Percentiles rank a stretch among this genome's conserved stretches.
Conservation (phyloP, 225 moss, liverwort and hornwort species). For the Ulota crispa region DNA sequence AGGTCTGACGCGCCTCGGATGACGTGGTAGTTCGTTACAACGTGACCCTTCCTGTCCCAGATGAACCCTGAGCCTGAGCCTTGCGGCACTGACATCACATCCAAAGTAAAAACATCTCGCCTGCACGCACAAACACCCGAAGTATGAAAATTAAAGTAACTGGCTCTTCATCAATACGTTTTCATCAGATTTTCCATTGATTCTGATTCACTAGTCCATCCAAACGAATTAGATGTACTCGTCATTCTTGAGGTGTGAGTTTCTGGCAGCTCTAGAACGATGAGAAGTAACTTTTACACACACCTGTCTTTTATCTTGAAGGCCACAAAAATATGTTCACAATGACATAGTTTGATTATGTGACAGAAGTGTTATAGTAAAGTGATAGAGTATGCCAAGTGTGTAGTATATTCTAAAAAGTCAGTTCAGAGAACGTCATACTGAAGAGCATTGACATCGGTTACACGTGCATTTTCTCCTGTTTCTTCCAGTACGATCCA, state of each 20-base stretch:
- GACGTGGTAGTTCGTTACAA: constrained; percentile 98
- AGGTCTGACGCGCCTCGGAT: constrained; percentile 98
- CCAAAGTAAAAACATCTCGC: constrained; percentile 93
- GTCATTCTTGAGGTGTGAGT: neutral
- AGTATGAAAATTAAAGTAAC: neutral
- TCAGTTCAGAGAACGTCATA: neutral
- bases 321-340: neutral
- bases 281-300: neutral
- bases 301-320: neutral
- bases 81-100: constrained; percentile 99
- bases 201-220: neutral
- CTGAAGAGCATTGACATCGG: neutral
- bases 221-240: neutral
- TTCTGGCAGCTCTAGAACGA: constrained; percentile 6
- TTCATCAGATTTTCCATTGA: neutral
- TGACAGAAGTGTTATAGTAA: neutral
- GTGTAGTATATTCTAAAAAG: neutral
- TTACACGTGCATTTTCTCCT: neutral
- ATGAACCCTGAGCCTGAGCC: constrained; percentile 99
- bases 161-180: neutral
- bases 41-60: constrained; percentile 93
- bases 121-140: constrained; percentile 42
- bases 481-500: neutral
- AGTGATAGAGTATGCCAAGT: neutral
- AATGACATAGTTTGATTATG: neutral